A percentile compares a stretch with the other conserved stretches of the same genome.
These are phyloP conservation scores for Amoebophrya sp. DNA, from an alignment of 169 alveolate species.

Conservation along the genomic window DNA sequence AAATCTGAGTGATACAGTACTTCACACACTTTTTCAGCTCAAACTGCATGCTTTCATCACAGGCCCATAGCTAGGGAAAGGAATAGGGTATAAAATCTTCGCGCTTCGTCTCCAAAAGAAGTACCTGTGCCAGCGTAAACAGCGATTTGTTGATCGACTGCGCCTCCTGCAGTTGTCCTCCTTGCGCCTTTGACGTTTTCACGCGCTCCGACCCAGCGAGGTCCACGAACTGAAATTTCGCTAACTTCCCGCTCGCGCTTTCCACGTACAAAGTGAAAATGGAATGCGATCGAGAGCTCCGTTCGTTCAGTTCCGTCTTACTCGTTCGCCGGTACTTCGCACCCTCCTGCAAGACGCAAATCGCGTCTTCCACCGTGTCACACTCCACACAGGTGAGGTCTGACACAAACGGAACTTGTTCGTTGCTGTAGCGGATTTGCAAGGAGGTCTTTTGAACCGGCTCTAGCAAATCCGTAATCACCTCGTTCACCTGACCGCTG, in stretches of 20 bases:
- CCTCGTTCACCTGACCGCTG: background rate
- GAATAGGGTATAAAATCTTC: background rate
- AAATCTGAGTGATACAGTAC: too few species aligned
- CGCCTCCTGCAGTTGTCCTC: background rate
- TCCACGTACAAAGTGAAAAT: background rate
- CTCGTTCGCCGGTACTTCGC: background rate
- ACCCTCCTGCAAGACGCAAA: background rate
- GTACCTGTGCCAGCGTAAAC: background rate
- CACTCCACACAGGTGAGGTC: background rate
- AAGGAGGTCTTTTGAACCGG: background rate
- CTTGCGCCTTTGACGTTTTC: background rate
- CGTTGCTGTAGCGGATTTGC: background rate
- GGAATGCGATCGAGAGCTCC: background rate
- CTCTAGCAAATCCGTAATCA: background rate
- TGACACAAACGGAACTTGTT: background rate
- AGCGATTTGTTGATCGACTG: background rate
- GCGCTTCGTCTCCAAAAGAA: background rate
- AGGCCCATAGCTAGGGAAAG: too few species aligned
- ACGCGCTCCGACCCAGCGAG: background rate
- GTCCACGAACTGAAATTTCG: background rate
- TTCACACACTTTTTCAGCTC: too few species aligned
- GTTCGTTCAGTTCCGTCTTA: background rate
- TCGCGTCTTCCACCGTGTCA: background rate
- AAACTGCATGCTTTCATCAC: too few species aligned
- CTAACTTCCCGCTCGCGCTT: background rate